These are phyloP conservation scores for Petasospora fabianii DNA, from an alignment of 1,139 yeast species.

Conservation along the genomic window DNA sequence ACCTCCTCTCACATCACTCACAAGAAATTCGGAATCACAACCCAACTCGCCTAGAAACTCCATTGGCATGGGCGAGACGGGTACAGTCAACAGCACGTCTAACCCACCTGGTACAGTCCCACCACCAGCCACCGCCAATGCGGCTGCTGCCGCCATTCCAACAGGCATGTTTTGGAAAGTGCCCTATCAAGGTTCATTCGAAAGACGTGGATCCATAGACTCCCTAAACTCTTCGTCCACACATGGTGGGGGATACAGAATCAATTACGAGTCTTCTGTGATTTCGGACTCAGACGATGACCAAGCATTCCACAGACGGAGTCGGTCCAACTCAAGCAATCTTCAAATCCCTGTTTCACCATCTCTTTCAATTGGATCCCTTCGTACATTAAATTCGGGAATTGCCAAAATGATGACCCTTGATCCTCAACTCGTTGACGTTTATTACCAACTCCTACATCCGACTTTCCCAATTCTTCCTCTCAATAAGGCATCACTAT, in stretches of 20 bases:
- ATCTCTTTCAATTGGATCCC: slow-evolving; percentile 28
- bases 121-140: neutral
- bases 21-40: slow-evolving; percentile 10
- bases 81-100: too few species aligned
- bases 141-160: slow-evolving; percentile 13
- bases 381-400: slow-evolving; percentile 46
- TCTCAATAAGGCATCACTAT: slow-evolving; percentile 37
- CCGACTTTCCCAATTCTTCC: slow-evolving; percentile 56
- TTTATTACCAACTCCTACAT: slow-evolving; percentile 55
- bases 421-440: slow-evolving; percentile 28
- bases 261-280: slow-evolving; percentile 26
- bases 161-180: slow-evolving; percentile 39
- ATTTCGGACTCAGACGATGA: slow-evolving; percentile 39
- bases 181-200: slow-evolving; percentile 32
- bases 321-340: slow-evolving; percentile 28
- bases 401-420: slow-evolving; percentile 31
- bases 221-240: slow-evolving; percentile 30
- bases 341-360: slow-evolving; percentile 29
- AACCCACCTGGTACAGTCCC: too few species aligned
- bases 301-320: slow-evolving; percentile 24
- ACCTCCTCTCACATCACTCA: slow-evolving; percentile 23
- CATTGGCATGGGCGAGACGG: slow-evolving; percentile 1
- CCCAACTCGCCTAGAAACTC: slow-evolving; percentile 9
- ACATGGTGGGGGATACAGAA: slow-evolving; percentile 24
- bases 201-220: slow-evolving; percentile 33